Percentiles rank a stretch among this genome's conserved stretches.
These are phyloP conservation scores for Pichia cephalocereana DNA, from an alignment of 805 yeast species.

Conservation along the genomic window DNA sequence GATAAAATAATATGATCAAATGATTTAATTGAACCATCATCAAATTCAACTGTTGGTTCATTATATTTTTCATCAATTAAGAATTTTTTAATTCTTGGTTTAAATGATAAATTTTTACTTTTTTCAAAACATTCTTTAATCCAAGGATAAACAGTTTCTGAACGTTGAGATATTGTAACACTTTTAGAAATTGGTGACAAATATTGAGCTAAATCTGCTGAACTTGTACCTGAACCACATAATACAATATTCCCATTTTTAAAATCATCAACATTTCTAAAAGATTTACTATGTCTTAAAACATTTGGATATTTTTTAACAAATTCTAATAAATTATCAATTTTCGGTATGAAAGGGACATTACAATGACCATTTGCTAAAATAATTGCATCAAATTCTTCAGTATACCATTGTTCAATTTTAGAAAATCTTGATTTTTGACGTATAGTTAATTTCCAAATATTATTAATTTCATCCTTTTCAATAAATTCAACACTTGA, in stretches of 20 bases:
- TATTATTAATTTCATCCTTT: conserved; percentile 27
- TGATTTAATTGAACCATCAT: conserved; percentile 24
- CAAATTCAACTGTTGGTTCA: conserved; percentile 18
- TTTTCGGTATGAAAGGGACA: conserved; percentile 48
- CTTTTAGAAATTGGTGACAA: conserved; percentile 13
- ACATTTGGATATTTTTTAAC: conserved; percentile 32
- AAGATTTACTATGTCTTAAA: conserved; percentile 48
- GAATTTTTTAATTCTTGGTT: conserved; percentile 13
- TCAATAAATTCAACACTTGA: conserved; percentile 32
- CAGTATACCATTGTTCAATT: conserved; percentile 32
- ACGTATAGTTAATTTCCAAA: conserved; percentile 10
- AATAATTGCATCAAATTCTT: conserved; percentile 50
- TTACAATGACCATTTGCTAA: conserved; percentile 53
- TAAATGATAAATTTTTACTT: conserved; percentile 10
- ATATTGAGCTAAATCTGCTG: conserved; percentile 36
- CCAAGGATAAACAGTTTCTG: conserved; percentile 18
- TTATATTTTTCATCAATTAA: conserved; percentile 5
- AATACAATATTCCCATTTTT: conserved; percentile 31
- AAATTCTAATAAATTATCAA: conserved; percentile 18
- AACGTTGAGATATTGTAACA: conserved; percentile 12
- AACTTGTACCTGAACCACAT: conserved; percentile 35
- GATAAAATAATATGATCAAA: conserved; percentile 37
- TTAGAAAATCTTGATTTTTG: conserved; percentile 7
- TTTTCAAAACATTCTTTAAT: conserved; percentile 10
- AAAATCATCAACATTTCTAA: conserved; percentile 35